A percentile compares a stretch with the other conserved stretches of the same genome.
Evolutionary conservation across 805 yeast genomes (phyloP).

Genomic region (Grigorovia transvaalensis): DNA sequence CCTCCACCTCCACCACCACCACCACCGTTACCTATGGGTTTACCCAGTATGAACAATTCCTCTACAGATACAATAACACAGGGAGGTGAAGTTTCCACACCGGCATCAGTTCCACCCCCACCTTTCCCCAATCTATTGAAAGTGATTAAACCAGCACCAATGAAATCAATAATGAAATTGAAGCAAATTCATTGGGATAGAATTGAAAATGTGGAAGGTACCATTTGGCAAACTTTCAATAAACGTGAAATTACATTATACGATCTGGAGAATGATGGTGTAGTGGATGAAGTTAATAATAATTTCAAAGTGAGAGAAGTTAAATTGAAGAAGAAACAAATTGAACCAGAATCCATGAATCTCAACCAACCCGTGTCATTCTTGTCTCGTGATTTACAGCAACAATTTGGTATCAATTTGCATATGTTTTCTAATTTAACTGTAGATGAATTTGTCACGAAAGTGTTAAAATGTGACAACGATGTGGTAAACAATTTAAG

Average conservation of each 20-base stretch:
- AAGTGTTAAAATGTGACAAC: conserved; percentile 51
- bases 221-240: conserved; percentile 49
- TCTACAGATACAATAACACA: background rate
- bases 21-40: conserved; percentile 24
- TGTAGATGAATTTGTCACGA: conserved; percentile 44
- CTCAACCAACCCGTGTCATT: conserved; percentile 37
- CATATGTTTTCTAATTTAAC: conserved; percentile 47
- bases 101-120: conserved; percentile 19
- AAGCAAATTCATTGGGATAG: conserved; percentile 82
- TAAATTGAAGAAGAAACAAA: conserved; percentile 28
- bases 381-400: conserved; percentile 61
- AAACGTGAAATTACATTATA: conserved; percentile 34
- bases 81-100: conserved; percentile 12
- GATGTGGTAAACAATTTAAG: conserved; percentile 43
- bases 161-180: conserved; percentile 39
- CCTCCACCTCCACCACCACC: conserved; percentile 29
- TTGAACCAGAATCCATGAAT: conserved; percentile 17
- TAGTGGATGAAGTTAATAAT: conserved; percentile 52
- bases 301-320: conserved; percentile 44
- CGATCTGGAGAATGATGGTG: conserved; percentile 47
- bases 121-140: conserved; percentile 8
- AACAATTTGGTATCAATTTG: conserved; percentile 70
- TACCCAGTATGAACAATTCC: background rate
- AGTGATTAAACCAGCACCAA: background rate
- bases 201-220: conserved; percentile 44